phyloP scores from a whole-genome alignment of 2,329 filamentous ascomycete species.

The Rutstroemia sp. region DNA sequence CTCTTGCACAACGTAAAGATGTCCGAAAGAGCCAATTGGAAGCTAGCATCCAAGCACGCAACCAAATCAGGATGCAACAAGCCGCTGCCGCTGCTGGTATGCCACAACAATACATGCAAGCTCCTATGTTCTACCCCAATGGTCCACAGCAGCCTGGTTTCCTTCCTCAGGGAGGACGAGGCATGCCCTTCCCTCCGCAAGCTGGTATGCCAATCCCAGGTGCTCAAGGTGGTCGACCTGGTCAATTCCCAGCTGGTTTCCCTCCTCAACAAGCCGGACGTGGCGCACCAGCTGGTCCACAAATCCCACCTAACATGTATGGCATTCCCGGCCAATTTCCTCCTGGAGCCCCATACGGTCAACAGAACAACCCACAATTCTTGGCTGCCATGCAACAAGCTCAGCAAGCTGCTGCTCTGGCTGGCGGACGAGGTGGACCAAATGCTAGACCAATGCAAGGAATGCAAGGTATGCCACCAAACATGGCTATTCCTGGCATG shows the following conservation, averaged over 20 bases:
- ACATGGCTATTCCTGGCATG: conserved; percentile 51
- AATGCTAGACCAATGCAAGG: conserved; percentile 50
- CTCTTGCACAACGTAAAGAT: conserved; percentile 97
- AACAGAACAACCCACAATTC: conserved; percentile 72
- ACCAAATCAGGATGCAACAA: conserved; percentile 98
- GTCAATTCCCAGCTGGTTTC: conserved; percentile 77
- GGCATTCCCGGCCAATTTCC: conserved; percentile 73
- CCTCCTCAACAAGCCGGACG: conserved; percentile 80
- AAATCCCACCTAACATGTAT: conserved; percentile 83
- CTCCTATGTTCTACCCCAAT: conserved; percentile 86
- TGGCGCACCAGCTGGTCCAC: conserved; percentile 73
- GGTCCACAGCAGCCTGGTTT: conserved; percentile 64
- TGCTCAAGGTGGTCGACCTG: conserved; percentile 74
- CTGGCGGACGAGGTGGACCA: conserved; percentile 32
- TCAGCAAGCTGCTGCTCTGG: conserved; percentile 50
- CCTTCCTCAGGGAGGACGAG: conserved; percentile 55
- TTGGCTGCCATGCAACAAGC: conserved; percentile 73
- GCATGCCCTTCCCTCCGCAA: conserved; percentile 57
- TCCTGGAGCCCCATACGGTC: conserved; percentile 67
- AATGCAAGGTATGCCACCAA: conserved; percentile 68
- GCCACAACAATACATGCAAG: conserved; percentile 80
- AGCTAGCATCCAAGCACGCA: conserved; percentile 97
- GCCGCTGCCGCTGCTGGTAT: conserved; percentile 84
- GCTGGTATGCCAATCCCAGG: conserved; percentile 58
- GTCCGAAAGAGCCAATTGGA: conserved; percentile 99